These are phyloP conservation scores for Cornus kousa DNA, from an alignment of 148 eudicot genomes.

Conservation along the genomic window DNA sequence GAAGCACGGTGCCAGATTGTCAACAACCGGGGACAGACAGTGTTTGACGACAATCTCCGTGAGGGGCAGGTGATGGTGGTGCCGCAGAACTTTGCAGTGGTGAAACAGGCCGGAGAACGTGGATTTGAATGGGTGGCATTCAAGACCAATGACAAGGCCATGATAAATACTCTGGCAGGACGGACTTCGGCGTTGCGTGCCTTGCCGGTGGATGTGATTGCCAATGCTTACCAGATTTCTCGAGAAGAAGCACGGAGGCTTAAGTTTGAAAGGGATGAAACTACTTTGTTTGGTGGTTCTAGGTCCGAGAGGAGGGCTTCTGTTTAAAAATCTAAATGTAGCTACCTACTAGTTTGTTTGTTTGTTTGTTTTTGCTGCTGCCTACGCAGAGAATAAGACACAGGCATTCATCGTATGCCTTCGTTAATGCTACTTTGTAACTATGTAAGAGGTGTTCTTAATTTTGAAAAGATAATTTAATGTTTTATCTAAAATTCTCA, in stretches of 20 bases:
- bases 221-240: constrained; percentile 51
- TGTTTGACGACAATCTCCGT: constrained; percentile 51
- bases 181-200: constrained; percentile 60
- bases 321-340: constrained; percentile 18
- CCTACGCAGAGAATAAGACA: constrained; percentile 4
- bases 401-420: not conserved
- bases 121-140: constrained; percentile 71
- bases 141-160: constrained; percentile 66
- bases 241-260: constrained; percentile 45
- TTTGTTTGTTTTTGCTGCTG: not conserved
- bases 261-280: constrained; percentile 49
- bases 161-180: constrained; percentile 55
- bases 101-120: constrained; percentile 53
- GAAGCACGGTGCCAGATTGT: constrained; percentile 62
- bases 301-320: constrained; percentile 28
- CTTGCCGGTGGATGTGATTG: constrained; percentile 53
- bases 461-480: no score
- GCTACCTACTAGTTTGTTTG: no score
- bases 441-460: not conserved
- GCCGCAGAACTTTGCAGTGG: constrained; percentile 65
- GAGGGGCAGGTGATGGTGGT: constrained; percentile 65
- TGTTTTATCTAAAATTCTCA: no score
- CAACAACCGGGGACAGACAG: constrained; percentile 45
- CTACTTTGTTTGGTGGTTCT: constrained; percentile 31
- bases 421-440: not conserved